Percentiles rank a stretch among this genome's conserved stretches.
Evolutionary conservation across 2,329 filamentous ascomycete genomes (phyloP).

Genomic region (Fusarium compactum): DNA sequence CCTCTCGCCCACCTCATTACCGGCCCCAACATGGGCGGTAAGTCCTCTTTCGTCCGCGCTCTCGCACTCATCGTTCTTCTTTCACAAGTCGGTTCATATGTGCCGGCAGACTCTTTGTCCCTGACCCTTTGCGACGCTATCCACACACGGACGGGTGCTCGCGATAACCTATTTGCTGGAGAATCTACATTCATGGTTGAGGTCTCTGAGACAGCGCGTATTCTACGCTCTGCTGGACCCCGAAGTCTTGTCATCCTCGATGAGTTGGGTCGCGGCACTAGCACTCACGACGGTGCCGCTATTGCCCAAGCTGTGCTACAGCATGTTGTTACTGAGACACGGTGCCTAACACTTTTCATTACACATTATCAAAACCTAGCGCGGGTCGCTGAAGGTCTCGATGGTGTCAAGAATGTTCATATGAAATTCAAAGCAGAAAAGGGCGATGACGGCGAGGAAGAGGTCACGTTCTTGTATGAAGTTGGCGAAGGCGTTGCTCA

Average conservation of each 20-base stretch:
- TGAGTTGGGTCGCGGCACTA: constrained; percentile 92
- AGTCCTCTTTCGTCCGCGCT: constrained; percentile 96
- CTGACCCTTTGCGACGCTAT: constrained; percentile 91
- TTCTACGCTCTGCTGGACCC: constrained; percentile 88
- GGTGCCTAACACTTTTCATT: constrained; percentile 91
- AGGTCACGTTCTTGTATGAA: constrained; percentile 95
- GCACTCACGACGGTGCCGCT: constrained; percentile 94
- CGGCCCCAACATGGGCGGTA: constrained; percentile 98
- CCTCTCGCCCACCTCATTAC: constrained; percentile 88
- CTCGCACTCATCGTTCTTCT: constrained; percentile 93
- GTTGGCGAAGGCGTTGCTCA: constrained; percentile 92
- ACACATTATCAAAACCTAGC: constrained; percentile 95
- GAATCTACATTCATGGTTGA: constrained; percentile 99
- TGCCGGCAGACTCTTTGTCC: constrained; percentile 79
- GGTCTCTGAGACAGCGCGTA: constrained; percentile 89
- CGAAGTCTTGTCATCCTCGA: constrained; percentile 91
- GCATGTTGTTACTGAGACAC: constrained; percentile 79
- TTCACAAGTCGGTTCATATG: constrained; percentile 93
- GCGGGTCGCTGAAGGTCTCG: constrained; percentile 75
- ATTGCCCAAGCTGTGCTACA: constrained; percentile 94
- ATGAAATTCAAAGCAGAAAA: constrained; percentile 80
- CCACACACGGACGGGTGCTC: constrained; percentile 94
- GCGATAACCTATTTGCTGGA: constrained; percentile 94
- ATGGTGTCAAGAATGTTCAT: constrained; percentile 85
- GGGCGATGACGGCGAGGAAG: constrained; percentile 68